Base-by-base conservation (phyloP, 345 rosid genomes). In the Litchi chinensis region DNA sequence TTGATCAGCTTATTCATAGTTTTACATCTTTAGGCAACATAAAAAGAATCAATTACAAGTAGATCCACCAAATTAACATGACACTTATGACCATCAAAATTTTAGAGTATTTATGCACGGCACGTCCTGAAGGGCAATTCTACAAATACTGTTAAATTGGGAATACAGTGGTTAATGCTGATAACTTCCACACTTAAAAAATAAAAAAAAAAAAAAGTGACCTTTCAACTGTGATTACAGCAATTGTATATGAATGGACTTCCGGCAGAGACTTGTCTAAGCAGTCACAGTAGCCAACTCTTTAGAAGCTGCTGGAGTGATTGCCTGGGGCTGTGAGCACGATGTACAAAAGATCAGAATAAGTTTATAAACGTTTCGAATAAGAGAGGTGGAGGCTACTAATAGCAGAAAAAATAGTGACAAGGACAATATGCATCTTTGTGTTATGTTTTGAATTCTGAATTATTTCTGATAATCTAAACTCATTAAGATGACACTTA, bases 271-370 rank as follows among this genome's bases (percentile, higher is more conserved):
- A 76, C 13, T 22, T 54, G 46, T 79, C 84, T 84, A 85, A 52
- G 85, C 88, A 44, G 73, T 71, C 62, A 87, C 84, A 59, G 73
- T 69, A 9, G 81, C 76, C 80, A 86, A 57, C 75, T 82, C 83
- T 65, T 86, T 86, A 59, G 79, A 70, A 26, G 79, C 56, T 54
- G 65, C 84, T 73, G 71, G 76, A 52, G 82, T 86, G 63, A 87
- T 78, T 71, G 85, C 57, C 64, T 83, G 90, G 40, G 93, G 89
- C 93, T 90, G 91, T 77, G 82, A 64, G 2, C 65, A 57, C 7
- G 63, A 32, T 10, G 63, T 19, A 62, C 66, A 44, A 69, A 21
- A 43, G n/a, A 63, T 46, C 4, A 41, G 66, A 63, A 40, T 65
- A 24, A 69, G 19, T 46, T 70, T 28, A 3, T 6, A 63, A 18